These are phyloP conservation scores for Adansonia rubrostipa DNA, from an alignment of 441 rosid genomes.

Conservation along the genomic window DNA sequence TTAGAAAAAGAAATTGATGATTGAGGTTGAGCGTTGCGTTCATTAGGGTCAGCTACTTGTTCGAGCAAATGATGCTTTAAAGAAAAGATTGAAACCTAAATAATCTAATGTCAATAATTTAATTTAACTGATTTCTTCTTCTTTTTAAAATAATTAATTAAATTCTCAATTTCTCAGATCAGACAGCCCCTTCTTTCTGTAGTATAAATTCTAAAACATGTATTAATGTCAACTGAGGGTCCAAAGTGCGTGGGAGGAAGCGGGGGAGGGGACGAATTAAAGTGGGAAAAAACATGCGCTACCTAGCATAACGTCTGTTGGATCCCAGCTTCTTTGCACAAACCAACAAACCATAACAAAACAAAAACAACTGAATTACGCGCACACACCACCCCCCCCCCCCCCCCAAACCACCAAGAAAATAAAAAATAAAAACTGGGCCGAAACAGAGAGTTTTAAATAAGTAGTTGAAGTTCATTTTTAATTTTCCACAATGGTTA, in stretches of 20 bases:
- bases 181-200: neutral
- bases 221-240: neutral
- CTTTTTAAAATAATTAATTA: no score
- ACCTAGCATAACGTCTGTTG: neutral
- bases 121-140: neutral
- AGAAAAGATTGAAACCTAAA: neutral
- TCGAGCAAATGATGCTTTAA: neutral
- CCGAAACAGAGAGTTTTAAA: no score
- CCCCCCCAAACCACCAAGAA: no score
- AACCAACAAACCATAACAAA: neutral
- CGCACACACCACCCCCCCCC: no score
- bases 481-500: no score
- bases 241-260: neutral
- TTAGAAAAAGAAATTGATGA: neutral
- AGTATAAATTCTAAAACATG: neutral
- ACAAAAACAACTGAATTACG: neutral
- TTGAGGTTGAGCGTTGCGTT: neutral
- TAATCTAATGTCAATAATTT: neutral
- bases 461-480: no score
- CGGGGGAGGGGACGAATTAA: neutral
- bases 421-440: no score
- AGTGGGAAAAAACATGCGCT: neutral
- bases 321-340: neutral
- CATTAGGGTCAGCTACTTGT: conserved; percentile 1
- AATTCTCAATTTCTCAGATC: neutral